Evolutionary conservation across 176 grass and related monocot genomes (phyloP).

Genomic region (Poa pratensis): DNA sequence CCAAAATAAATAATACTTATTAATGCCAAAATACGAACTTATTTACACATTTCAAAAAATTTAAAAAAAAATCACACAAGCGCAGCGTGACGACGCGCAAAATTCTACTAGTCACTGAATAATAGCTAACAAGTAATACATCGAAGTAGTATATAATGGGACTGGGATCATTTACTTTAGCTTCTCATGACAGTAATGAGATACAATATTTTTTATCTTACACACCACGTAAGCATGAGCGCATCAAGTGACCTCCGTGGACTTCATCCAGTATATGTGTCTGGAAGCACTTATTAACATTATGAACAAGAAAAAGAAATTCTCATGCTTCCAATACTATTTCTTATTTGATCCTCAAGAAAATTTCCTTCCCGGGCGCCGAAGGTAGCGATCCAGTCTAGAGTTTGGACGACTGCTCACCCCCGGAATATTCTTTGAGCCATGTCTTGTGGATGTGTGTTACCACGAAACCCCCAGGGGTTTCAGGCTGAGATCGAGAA

Average conservation of each 20-base stretch:
- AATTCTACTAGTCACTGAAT: too few relatives aligned
- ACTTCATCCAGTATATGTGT: background rate
- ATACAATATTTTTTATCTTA: background rate
- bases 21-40: too few relatives aligned
- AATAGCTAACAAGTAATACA: too few relatives aligned
- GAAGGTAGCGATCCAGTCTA: background rate
- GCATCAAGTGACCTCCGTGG: background rate
- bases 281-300: slow-evolving; percentile 18
- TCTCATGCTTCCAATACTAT: background rate
- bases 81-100: too few relatives aligned
- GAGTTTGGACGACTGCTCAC: slow-evolving; percentile 47
- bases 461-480: slow-evolving; percentile 46
- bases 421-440: slow-evolving; percentile 54
- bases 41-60: too few relatives aligned
- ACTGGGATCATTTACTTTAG: background rate
- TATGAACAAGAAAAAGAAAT: slow-evolving; percentile 18
- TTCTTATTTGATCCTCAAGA: slow-evolving; percentile 19
- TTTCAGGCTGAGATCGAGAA: slow-evolving; percentile 55
- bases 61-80: too few relatives aligned
- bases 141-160: too few relatives aligned
- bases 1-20: too few relatives aligned
- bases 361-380: background rate
- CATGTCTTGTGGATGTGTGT: slow-evolving; percentile 85
- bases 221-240: background rate
- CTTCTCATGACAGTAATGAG: background rate